phyloP scores from a whole-genome alignment of 257 asterid species.

The Vinca minor region DNA sequence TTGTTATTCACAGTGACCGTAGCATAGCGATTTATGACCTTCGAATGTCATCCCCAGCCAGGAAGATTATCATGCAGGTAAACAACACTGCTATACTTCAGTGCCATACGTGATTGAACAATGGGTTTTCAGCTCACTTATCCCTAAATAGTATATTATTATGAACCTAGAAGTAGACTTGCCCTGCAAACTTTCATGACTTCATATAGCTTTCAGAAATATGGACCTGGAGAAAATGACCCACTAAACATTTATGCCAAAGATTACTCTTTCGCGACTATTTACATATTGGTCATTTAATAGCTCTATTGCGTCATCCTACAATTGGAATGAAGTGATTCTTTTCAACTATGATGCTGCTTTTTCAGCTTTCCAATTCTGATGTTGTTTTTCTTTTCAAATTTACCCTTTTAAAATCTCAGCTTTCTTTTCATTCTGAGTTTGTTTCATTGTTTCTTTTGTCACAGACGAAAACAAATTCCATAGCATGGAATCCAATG shows the following conservation, averaged over 20 bases:
- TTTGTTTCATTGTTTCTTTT: too few relatives aligned
- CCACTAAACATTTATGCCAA: background rate
- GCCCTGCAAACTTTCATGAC: background rate
- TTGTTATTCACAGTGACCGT: conserved; percentile 58
- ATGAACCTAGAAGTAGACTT: background rate
- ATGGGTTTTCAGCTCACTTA: background rate
- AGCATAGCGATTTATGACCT: conserved; percentile 84
- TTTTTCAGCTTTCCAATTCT: background rate
- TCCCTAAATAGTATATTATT: background rate
- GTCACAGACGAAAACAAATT: conserved; percentile 75
- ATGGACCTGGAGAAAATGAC: background rate
- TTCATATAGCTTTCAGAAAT: background rate
- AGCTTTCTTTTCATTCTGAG: background rate
- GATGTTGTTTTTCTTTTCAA: background rate
- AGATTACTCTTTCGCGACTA: too few relatives aligned
- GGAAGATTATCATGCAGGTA: conserved; percentile 81
- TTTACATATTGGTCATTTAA: background rate
- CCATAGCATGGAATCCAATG: conserved; percentile 93
- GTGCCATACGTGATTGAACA: background rate
- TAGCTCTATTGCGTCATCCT: background rate
- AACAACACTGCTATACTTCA: background rate
- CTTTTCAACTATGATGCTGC: background rate
- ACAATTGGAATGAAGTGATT: background rate
- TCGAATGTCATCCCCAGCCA: conserved; percentile 66
- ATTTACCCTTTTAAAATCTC: background rate